Conservation (phyloP, 805 yeast species). For the Tetrapisispora phaffii region DNA sequence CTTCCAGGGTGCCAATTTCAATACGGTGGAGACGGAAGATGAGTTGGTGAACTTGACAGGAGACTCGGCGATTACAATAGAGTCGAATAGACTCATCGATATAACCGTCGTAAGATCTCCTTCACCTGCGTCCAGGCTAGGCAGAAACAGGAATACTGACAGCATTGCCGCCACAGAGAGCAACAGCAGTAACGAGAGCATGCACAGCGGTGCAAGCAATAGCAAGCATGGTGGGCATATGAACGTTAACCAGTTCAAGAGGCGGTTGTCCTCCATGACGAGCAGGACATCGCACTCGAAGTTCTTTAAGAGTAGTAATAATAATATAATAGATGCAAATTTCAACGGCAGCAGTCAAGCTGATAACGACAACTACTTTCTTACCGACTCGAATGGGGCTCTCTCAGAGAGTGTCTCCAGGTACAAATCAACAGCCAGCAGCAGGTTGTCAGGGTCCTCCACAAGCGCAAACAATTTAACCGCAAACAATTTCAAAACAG, state of each 20-base stretch:
- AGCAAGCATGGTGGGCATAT: not conserved
- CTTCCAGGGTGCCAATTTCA: not conserved
- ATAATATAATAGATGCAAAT: not conserved
- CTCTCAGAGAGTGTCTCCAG: not conserved
- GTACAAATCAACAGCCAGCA: not conserved
- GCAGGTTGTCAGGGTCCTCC: not conserved
- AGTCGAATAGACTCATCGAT: constrained; percentile 21
- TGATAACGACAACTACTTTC: not conserved
- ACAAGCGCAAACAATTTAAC: not conserved
- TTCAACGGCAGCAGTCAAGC: not conserved
- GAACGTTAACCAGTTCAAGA: not conserved
- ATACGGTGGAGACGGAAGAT: constrained; percentile 11
- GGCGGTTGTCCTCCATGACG: constrained; percentile 2
- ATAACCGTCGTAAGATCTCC: constrained; percentile 14
- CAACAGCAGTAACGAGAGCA: not conserved
- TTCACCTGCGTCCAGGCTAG: constrained; percentile 1
- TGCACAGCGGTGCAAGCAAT: not conserved
- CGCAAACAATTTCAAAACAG: constrained; percentile 29
- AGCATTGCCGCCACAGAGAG: not conserved
- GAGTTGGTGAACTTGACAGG: constrained; percentile 27
- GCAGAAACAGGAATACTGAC: not conserved
- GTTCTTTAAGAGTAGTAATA: not conserved
- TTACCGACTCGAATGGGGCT: not conserved
- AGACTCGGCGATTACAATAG: constrained; percentile 25
- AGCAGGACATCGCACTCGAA: not conserved